phyloP scores from a whole-genome alignment of 139 green algal genomes.

The Bryopsis sp. region DNA sequence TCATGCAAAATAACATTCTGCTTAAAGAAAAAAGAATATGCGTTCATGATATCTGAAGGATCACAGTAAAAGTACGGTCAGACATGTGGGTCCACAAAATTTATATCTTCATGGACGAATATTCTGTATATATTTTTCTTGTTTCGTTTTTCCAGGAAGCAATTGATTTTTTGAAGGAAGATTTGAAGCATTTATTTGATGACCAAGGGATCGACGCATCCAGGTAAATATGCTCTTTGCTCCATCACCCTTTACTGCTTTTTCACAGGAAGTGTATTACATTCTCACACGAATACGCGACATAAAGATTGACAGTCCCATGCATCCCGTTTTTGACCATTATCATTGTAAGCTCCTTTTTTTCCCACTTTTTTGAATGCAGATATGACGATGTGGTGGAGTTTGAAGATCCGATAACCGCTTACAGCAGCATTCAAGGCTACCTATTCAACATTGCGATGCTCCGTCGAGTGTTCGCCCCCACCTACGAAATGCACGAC shows the following conservation, averaged over 20 bases:
- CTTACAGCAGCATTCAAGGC: conserved; percentile 37
- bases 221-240: conserved; percentile 25
- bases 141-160: conserved; percentile 28
- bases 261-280: conserved; percentile 20
- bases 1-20: too few relatives aligned
- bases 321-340: not conserved
- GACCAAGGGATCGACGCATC: conserved; percentile 55
- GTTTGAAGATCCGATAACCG: conserved; percentile 39
- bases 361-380: conserved; percentile 2
- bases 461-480: conserved; percentile 56
- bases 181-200: conserved; percentile 66
- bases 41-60: too few relatives aligned
- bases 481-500: conserved; percentile 56
- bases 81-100: too few relatives aligned
- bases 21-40: too few relatives aligned
- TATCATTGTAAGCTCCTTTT: conserved; percentile 17
- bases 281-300: conserved; percentile 1
- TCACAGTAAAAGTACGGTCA: too few relatives aligned
- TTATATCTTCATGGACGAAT: too few relatives aligned
- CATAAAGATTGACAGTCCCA: conserved; percentile 10
- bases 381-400: conserved; percentile 27
- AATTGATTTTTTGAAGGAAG: conserved; percentile 41
- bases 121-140: too few relatives aligned
- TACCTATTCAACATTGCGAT: conserved; percentile 79
- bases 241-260: not conserved